Base-by-base conservation (phyloP, 2,329 filamentous ascomycete genomes). In the Trichoderma atrobrunneum region DNA sequence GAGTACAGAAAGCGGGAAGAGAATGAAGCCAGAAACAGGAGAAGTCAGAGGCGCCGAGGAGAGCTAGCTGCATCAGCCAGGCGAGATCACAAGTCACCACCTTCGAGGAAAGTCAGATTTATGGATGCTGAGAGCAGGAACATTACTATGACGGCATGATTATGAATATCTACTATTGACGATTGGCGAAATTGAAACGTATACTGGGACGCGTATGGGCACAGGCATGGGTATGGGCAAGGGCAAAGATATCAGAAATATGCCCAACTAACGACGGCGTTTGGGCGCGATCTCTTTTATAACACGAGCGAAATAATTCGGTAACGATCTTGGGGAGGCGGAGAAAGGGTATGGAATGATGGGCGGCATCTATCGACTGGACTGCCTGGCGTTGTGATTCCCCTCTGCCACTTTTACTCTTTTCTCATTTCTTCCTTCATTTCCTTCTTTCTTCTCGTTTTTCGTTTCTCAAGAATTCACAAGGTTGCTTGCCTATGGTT, bases 1-100 rank as follows among this genome's bases (percentile, higher is more conserved):
- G 89, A 90, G 60, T 92, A 91, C 78, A 85, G 83, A 74, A 88
- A 86, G 75, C 84, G 89, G 26, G 88, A 91, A 76, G 88, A 89
- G 76, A 84, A 83, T 62, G 88, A 92, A 71, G 89, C 89, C 5
- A 83, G 90, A 63, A 86, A 87, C 0, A 83, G 81, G 74, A 83
- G 89, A 71, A 91, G 81, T 74, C 84, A 87, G 77, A 83, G 85
- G 62, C 83, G 89, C 59, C 82, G 85, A 10, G 81, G 77, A 8
- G 81, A 78, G 32, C 77, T 76, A 11, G 76, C 72, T 39, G 34
- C 74, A 68, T 75, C 74, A 70, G 71, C 77, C 43, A 74, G 78
- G 67, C 65, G 79, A 68, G 73, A 79, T 61, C 72, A 76, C 48
- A 78, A 76, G 70, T 77, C 76, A 34, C 57, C 64, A 6, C 74